Conservation (phyloP, 2,329 filamentous ascomycete genomes). For the Apiospora hydei region DNA sequence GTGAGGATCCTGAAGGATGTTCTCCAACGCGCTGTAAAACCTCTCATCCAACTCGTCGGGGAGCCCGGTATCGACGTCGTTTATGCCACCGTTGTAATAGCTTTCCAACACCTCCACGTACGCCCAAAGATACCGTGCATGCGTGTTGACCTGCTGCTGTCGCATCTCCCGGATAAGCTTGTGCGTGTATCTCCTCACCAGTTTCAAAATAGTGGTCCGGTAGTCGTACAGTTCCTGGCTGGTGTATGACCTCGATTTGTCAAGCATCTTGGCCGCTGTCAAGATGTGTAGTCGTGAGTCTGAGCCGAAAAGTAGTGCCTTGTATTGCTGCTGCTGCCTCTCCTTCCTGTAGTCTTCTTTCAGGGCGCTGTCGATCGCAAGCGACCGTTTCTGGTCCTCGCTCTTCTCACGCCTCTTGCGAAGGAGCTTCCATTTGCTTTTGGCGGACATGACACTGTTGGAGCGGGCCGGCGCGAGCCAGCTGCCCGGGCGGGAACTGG, state of each 20-base stretch:
- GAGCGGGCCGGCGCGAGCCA: slow-evolving; percentile 10
- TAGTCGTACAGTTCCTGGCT: slow-evolving; percentile 23
- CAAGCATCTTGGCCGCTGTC: slow-evolving; percentile 22
- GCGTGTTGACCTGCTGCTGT: slow-evolving; percentile 2
- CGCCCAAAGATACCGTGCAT: slow-evolving; percentile 23
- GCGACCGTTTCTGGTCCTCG: slow-evolving; percentile 21
- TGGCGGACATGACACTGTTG: slow-evolving; percentile 10
- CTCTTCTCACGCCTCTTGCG: slow-evolving; percentile 12
- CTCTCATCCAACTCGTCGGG: slow-evolving; percentile 22
- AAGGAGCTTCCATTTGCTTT: slow-evolving; percentile 11
- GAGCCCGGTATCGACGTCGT: slow-evolving; percentile 5
- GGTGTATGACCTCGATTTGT: slow-evolving; percentile 8
- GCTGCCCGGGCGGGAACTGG: background rate
- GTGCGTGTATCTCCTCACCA: slow-evolving; percentile 17
- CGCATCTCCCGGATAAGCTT: slow-evolving; percentile 23
- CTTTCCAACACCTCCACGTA: slow-evolving; percentile 24
- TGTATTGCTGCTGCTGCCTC: slow-evolving; percentile 23
- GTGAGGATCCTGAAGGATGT: slow-evolving; percentile 21
- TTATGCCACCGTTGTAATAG: slow-evolving; percentile 4
- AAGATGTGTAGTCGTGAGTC: slow-evolving; percentile 22
- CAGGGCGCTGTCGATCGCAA: slow-evolving; percentile 23
- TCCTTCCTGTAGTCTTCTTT: slow-evolving; percentile 22
- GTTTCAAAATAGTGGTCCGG: slow-evolving; percentile 11
- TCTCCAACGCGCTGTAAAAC: slow-evolving; percentile 21
- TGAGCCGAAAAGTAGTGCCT: slow-evolving; percentile 25